Evolutionary conservation across 2,329 filamentous ascomycete genomes (phyloP).

Genomic region (Stachybotrys echinatus): DNA sequence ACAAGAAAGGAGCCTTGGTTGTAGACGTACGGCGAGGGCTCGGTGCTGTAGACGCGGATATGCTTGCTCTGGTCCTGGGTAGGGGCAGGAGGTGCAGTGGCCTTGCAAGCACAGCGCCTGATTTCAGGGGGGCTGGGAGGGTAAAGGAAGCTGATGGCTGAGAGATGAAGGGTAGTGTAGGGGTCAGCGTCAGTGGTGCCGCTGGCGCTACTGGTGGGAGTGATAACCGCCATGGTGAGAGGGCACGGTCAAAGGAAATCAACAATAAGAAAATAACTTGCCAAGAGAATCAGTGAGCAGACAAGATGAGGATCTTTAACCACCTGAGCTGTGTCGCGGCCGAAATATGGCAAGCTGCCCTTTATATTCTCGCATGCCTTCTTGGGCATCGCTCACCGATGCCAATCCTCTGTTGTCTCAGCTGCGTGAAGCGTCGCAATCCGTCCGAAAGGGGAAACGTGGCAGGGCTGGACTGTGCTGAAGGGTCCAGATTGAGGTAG

Average conservation of each 20-base stretch:
- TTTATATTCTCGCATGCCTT: too few species aligned
- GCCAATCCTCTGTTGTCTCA: too few species aligned
- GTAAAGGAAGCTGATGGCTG: constrained; percentile 1
- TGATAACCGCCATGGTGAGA: not conserved
- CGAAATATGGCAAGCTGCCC: too few species aligned
- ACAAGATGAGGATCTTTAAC: too few species aligned
- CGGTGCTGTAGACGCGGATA: constrained; percentile 1
- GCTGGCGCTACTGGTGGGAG: not conserved
- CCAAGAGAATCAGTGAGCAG: too few species aligned
- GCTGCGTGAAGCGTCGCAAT: too few species aligned
- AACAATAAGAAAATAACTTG: too few species aligned
- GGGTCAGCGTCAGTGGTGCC: not conserved
- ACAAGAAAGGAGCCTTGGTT: constrained; percentile 1
- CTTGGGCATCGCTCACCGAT: too few species aligned
- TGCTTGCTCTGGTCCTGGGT: not conserved
- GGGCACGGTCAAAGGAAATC: not conserved
- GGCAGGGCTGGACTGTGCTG: too few species aligned
- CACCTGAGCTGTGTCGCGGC: too few species aligned
- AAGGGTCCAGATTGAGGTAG: too few species aligned
- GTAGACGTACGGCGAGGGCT: constrained; percentile 1
- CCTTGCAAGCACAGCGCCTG: constrained; percentile 1
- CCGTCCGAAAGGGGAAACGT: too few species aligned
- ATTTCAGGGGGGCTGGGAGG: constrained; percentile 1
- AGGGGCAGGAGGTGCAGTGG: not conserved
- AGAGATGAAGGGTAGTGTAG: constrained; percentile 1